A percentile compares a stretch with the other conserved stretches of the same genome.
phyloP scores from a whole-genome alignment of 1,284 basidiomycete genomes.

The Ganoderma leucocontextum region DNA sequence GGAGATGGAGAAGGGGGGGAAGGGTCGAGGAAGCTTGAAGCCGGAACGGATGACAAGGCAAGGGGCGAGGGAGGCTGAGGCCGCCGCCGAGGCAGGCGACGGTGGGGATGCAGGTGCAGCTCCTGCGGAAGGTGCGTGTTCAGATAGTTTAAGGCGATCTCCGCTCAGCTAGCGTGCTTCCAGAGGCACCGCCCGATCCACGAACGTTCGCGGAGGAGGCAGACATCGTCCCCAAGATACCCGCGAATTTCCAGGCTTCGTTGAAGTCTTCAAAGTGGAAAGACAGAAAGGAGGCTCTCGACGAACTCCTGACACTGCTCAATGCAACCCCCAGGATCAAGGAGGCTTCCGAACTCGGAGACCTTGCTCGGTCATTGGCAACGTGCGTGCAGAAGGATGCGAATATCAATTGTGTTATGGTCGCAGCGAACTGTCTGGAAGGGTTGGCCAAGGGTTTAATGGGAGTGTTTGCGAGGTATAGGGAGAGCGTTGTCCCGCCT shows the following conservation, averaged over 20 bases:
- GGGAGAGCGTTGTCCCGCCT: constrained; percentile 78
- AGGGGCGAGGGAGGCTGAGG: constrained; percentile 79
- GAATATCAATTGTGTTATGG: constrained; percentile 96
- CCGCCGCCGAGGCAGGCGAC: constrained; percentile 53
- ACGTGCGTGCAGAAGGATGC: constrained; percentile 89
- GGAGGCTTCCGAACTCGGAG: constrained; percentile 78
- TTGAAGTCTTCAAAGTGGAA: constrained; percentile 97
- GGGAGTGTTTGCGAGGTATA: constrained; percentile 77
- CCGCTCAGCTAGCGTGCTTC: constrained; percentile 7
- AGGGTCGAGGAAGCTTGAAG: constrained; percentile 83
- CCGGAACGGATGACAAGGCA: constrained; percentile 84
- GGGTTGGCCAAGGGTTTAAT: constrained; percentile 87
- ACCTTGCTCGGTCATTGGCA: constrained; percentile 81
- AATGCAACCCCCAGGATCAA: constrained; percentile 80
- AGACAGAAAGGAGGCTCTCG: constrained; percentile 93
- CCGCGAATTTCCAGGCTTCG: constrained; percentile 75
- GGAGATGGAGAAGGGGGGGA: constrained; percentile 81
- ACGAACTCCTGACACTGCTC: constrained; percentile 82
- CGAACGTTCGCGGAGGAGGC: constrained; percentile 87
- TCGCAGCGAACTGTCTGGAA: constrained; percentile 88
- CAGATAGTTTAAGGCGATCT: background rate
- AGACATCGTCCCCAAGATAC: constrained; percentile 80
- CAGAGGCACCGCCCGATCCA: constrained; percentile 76
- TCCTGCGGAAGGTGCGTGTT: constrained; percentile 46
- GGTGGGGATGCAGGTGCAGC: constrained; percentile 48